Conservation (phyloP, 257 asterid species). For the Solanum chilense region DNA sequence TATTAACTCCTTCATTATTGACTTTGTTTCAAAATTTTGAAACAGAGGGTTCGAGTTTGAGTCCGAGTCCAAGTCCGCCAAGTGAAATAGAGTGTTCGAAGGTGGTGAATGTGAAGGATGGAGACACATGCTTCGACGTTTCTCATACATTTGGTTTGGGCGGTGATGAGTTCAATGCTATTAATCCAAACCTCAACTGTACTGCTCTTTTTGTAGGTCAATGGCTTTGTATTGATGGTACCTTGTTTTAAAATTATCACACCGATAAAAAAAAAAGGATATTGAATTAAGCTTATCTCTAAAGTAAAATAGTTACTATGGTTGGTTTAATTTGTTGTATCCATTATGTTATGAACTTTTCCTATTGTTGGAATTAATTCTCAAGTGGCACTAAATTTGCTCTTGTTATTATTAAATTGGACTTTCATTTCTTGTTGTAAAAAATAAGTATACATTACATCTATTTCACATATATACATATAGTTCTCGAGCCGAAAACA, state of each 20-base stretch:
- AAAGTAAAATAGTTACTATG: background rate
- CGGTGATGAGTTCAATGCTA: constrained; percentile 2
- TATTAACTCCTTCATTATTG: background rate
- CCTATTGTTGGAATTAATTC: background rate
- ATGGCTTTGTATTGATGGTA: constrained; percentile 44
- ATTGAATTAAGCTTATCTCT: background rate
- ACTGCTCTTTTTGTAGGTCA: constrained; percentile 43
- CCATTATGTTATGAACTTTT: too few species aligned
- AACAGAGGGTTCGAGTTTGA: background rate
- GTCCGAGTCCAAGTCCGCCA: background rate
- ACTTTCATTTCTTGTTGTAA: background rate
- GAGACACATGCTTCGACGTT: constrained; percentile 31
- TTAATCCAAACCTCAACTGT: constrained; percentile 50
- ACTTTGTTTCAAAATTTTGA: background rate
- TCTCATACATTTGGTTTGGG: constrained; percentile 6
- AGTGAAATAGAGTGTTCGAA: background rate
- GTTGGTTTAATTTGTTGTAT: background rate
- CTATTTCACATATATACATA: background rate
- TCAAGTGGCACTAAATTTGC: background rate
- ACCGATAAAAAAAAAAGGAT: too few species aligned
- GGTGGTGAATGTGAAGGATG: constrained; percentile 29
- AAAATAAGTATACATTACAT: too few species aligned
- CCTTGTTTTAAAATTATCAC: background rate
- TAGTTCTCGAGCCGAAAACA: background rate
- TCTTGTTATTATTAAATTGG: background rate